Base-by-base conservation (phyloP, 805 yeast species). In the Maudiozyma pseudohumilis region DNA sequence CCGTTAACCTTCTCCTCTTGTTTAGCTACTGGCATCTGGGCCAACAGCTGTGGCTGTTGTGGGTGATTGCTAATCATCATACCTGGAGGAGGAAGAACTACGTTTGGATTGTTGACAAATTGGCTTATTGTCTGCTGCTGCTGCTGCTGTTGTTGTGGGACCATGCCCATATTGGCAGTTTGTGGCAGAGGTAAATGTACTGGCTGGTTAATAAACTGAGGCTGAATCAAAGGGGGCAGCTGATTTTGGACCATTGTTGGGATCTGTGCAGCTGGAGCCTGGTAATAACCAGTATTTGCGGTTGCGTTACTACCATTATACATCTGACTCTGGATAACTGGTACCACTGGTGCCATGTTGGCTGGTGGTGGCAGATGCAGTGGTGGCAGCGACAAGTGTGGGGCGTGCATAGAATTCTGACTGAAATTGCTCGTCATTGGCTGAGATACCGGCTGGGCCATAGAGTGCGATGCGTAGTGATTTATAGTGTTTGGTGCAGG, bases 1-100 rank as follows among this genome's bases (percentile, higher is more conserved):
- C 95, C 95, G 30, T 58, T 58, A 15, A 53, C 56, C 16, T 45
- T 39, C 29, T 49, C 47, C 15, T 37, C 22, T 28, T 32, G 21
- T 8, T 28, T 12, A 29, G 9, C 13, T 17, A 20, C 43, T 3
- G 11, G 21, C 29, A 36, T 10, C 35, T 45, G 23, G 41, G 24
- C 36, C 16, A 17, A 15, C n/a, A 26, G 47, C 27, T 39, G 42
- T 33, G 43, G 47, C 26, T 37, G 43, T 16, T 28, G 38, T 16
- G 27, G 29, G 7, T 20, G 38, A 7, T n/a, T 7, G n/a, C 9
- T 19, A 27, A 36, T 38, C 4, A 44, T 28, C 38, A 49, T 29
- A 24, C 53, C 52, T 17, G 53, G 55, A 17, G 53, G 53, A 23
- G 45, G 35, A 12, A 45, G 13, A 12, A 39, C 24, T 6, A 32